Evolutionary conservation across 73 alveolate genomes (phyloP), one percentile per base, ranked within the genome.

Genomic region (Blepharisma japonicum): DNA sequence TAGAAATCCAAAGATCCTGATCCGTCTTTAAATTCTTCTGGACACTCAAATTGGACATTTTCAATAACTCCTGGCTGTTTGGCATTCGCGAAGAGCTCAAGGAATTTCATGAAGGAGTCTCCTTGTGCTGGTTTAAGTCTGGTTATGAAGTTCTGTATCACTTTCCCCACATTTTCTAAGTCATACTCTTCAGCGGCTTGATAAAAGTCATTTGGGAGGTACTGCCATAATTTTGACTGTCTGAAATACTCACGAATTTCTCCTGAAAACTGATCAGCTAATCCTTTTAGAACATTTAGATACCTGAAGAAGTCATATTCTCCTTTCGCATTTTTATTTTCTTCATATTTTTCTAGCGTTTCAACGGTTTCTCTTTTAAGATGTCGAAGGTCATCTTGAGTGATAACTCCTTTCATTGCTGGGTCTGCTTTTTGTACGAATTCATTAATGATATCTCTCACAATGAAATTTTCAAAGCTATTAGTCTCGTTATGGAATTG

Each of bases 331-430:
- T 61, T 61, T 25, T 61, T 61, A 61, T 61, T 61, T 14, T 61
- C 74, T 20, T 61, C 74, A 25, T 14, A 61, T 25, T 61, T n/a
- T 61, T 61, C 18, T 14, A 61, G 74, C 47, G 2, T 5, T 25
- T 61, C 50, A 61, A 39, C 74, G 23, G 50, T 61, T 61, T 61
- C 74, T 61, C 18, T 18, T 8, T 61, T 39, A 61, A 61, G 39
- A 25, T 61, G 0, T 9, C 4, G 14, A 8, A 61, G 14, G 74
- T 61, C 74, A 4, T 8, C 23, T 61, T 61, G 47, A 61, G 18
- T 61, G 50, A 61, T 20, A 61, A 61, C 74, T 8, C 74, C 74
- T 61, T 61, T 61, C 74, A 61, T 61, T 9, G 46, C 74, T 18
- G 74, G 74, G 74, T 61, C 74, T 25, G 23, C 74, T 25, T 61